These are phyloP conservation scores for Fusarium brachygibbosum DNA, from an alignment of 2,329 filamentous ascomycete species.

Conservation along the genomic window DNA sequence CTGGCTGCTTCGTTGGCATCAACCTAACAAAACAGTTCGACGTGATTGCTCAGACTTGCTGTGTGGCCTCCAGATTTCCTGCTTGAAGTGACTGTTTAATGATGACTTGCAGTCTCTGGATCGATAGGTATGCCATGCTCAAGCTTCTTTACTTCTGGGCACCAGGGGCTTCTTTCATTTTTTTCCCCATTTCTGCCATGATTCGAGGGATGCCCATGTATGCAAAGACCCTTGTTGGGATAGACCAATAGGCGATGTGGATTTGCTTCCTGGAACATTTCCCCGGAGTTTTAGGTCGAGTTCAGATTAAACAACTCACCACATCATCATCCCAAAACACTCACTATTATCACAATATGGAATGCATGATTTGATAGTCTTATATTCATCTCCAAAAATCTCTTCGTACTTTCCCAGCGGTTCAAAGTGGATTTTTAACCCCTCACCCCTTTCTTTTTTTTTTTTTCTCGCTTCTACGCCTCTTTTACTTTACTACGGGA, in stretches of 20 bases:
- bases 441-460: conserved; percentile 5
- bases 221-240: conserved; percentile 15
- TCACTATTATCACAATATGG: neutral
- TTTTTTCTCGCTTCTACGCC: conserved; percentile 5
- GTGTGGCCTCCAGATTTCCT: conserved; percentile 1
- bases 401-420: neutral
- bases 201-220: conserved; percentile 27
- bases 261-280: conserved; percentile 33
- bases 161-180: neutral
- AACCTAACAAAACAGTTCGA: neutral
- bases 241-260: conserved; percentile 17
- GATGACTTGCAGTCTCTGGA: neutral
- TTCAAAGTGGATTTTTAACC: conserved; percentile 5
- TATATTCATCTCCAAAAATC: neutral
- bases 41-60: neutral
- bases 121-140: conserved; percentile 15
- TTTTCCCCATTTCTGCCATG: conserved; percentile 27
- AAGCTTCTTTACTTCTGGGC: conserved; percentile 4
- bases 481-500: conserved; percentile 10
- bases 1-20: conserved; percentile 43
- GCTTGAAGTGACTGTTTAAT: conserved; percentile 4
- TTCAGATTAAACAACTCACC: conserved; percentile 30
- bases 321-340: neutral
- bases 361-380: conserved; percentile 7
- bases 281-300: conserved; percentile 33